Evolutionary conservation across 768 basidiomycete genomes (phyloP).

Genomic region (Boletus bicolor): DNA sequence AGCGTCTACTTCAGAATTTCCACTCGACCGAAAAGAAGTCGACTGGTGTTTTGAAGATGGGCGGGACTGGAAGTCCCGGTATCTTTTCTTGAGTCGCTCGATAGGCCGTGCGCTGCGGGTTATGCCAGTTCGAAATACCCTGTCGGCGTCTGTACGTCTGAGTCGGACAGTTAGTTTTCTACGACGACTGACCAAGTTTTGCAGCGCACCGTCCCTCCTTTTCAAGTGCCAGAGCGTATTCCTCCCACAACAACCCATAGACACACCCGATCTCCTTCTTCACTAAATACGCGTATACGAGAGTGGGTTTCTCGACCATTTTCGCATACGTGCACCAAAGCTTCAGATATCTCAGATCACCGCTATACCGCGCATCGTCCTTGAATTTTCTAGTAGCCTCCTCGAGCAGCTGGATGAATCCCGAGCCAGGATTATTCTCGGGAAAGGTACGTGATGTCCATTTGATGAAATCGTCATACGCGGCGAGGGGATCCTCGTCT

Average conservation of each 20-base stretch:
- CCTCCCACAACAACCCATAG: slow-evolving; percentile 84
- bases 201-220: slow-evolving; percentile 63
- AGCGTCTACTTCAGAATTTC: slow-evolving; percentile 27
- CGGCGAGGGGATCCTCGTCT: slow-evolving; percentile 83
- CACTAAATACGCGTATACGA: slow-evolving; percentile 70
- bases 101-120: slow-evolving; percentile 76
- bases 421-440: slow-evolving; percentile 64
- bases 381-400: slow-evolving; percentile 80
- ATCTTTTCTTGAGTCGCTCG: slow-evolving; percentile 78
- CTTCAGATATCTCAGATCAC: slow-evolving; percentile 87
- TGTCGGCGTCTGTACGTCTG: slow-evolving; percentile 76
- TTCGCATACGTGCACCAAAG: slow-evolving; percentile 88
- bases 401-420: slow-evolving; percentile 78
- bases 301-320: slow-evolving; percentile 66
- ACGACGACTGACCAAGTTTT: slow-evolving; percentile 2
- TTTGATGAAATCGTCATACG: slow-evolving; percentile 82
- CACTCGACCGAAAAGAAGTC: slow-evolving; percentile 24
- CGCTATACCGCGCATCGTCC: slow-evolving; percentile 78
- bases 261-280: slow-evolving; percentile 72
- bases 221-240: slow-evolving; percentile 83
- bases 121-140: slow-evolving; percentile 79
- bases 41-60: slow-evolving; percentile 29
- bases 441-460: slow-evolving; percentile 85
- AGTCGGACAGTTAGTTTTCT: slow-evolving; percentile 3
- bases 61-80: slow-evolving; percentile 73